Percentiles rank a stretch among this genome's conserved stretches.
Evolutionary conservation across 192 early-diverging fungal species (phyloP).

Genomic region (Coemansia sp.): DNA sequence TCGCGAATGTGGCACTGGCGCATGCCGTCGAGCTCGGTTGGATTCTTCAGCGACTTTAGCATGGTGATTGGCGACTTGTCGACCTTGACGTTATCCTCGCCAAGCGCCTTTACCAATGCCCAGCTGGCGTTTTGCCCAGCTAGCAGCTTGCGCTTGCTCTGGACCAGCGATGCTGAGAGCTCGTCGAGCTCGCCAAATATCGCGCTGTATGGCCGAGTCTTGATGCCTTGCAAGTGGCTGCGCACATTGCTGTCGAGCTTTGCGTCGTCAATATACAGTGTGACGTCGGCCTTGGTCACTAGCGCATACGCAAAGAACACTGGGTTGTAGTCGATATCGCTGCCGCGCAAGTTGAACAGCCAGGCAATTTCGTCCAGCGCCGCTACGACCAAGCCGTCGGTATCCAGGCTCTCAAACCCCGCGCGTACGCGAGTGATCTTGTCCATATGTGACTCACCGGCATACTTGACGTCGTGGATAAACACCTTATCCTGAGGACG

Average conservation of each 20-base stretch:
- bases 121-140: constrained; percentile 70
- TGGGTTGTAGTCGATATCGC: constrained; percentile 94
- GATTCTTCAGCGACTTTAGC: constrained; percentile 94
- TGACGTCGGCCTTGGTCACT: constrained; percentile 68
- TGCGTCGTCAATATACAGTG: constrained; percentile 76
- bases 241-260: constrained; percentile 69
- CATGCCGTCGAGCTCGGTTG: constrained; percentile 89
- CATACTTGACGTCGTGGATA: constrained; percentile 70
- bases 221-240: constrained; percentile 67
- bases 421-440: constrained; percentile 77
- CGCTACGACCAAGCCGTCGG: constrained; percentile 79
- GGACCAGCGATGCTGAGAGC: constrained; percentile 20
- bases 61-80: constrained; percentile 71
- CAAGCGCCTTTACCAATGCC: constrained; percentile 77
- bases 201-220: constrained; percentile 70
- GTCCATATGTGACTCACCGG: constrained; percentile 62
- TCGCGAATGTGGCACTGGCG: constrained; percentile 90
- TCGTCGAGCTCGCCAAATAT: constrained; percentile 76
- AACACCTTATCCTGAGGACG: constrained; percentile 67
- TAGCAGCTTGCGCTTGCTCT: constrained; percentile 59
- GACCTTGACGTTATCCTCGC: constrained; percentile 60
- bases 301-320: constrained; percentile 95
- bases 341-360: constrained; percentile 97
- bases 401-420: constrained; percentile 63
- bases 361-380: constrained; percentile 96